Percentiles rank a stretch among this genome's conserved stretches.
These are phyloP conservation scores for Pseudomonodictys pantanalensis DNA, from an alignment of 495 filamentous ascomycete species.

Conservation along the genomic window DNA sequence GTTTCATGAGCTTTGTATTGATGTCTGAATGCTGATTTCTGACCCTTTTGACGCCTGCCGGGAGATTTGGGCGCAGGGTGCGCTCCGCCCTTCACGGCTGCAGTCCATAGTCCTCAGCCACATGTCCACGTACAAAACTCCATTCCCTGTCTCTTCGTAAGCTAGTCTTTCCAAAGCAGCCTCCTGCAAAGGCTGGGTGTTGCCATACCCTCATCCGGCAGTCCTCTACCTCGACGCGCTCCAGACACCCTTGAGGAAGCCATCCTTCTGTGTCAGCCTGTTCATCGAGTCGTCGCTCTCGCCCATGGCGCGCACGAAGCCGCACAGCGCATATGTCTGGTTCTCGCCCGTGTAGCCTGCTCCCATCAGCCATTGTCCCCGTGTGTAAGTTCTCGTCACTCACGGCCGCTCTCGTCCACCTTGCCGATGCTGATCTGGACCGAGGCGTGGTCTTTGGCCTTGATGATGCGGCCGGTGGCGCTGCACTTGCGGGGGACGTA, in stretches of 20 bases:
- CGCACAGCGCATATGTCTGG: slow-evolving; percentile 94
- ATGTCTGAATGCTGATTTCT: no score
- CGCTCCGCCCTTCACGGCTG: not conserved
- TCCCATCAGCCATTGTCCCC: slow-evolving; percentile 71
- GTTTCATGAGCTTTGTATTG: no score
- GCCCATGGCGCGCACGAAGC: slow-evolving; percentile 95
- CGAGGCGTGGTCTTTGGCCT: slow-evolving; percentile 74
- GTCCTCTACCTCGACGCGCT: slow-evolving; percentile 60
- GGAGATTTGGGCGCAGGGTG: no score
- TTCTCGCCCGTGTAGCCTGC: slow-evolving; percentile 96
- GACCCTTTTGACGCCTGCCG: no score
- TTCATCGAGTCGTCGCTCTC: slow-evolving; percentile 97
- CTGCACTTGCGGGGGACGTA: slow-evolving; percentile 89
- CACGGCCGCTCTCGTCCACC: slow-evolving; percentile 65
- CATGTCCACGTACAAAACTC: not conserved
- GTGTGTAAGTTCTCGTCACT: slow-evolving; percentile 14
- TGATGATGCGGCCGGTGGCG: slow-evolving; percentile 77
- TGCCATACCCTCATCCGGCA: slow-evolving; percentile 14
- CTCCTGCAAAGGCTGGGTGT: no score
- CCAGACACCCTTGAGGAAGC: slow-evolving; percentile 96
- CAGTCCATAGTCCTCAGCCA: not conserved
- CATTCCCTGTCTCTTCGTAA: not conserved
- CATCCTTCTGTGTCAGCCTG: slow-evolving; percentile 90
- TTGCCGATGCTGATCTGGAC: slow-evolving; percentile 49
- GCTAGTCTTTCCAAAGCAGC: no score